Evolutionary conservation across 352 stramenopile species (phyloP), one percentile per base, ranked within the genome.

Genomic region (Phytophthora foliorum): DNA sequence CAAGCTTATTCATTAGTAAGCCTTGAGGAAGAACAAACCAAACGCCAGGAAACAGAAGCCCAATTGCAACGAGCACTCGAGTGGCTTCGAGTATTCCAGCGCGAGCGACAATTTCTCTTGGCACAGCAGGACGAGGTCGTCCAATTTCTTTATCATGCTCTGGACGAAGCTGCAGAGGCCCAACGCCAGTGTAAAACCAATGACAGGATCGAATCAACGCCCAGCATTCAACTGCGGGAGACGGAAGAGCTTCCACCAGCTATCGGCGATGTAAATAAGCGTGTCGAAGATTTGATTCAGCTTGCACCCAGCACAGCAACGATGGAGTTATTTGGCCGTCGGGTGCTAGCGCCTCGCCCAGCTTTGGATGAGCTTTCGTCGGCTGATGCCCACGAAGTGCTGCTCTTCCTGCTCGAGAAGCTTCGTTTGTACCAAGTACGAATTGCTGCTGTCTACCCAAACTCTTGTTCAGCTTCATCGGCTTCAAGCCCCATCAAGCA

Each of bases 361-460:
- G 54, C 70, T 14, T 60, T 90, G 22, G 82, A 93, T 19, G 83
- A 92, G 42, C 64, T 93, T 10, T 82, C 74, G 2, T 60, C 63
- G 4, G 59, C 78, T 10, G 80, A 90, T 11, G 74, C 62, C n/a
- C 77, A 72, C 2, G 57, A 75, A 11, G 71, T 91, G 13, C 51
- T 93, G 6, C 42, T 67, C n/a, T 84, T 93, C 38, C 45, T 93
- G 7, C 52, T 93, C 8, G 82, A 87, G 32, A 92, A 91, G 49
- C 81, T 92, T 67, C 74, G 73, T n/a, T 34, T 71, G 3, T 91
- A 90, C 54, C 86, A 93, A 71, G 51, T 82, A 7, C 71, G 76
- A 36, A 74, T 90, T 8, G 79, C 83, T 19, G 56, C 75, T 22
- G 55, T 89, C 2, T 88, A 86, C 29, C 59, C 65, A 9, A 67